Evolutionary conservation across 495 filamentous ascomycete species (phyloP).

Genomic region (Darksidea phi): DNA sequence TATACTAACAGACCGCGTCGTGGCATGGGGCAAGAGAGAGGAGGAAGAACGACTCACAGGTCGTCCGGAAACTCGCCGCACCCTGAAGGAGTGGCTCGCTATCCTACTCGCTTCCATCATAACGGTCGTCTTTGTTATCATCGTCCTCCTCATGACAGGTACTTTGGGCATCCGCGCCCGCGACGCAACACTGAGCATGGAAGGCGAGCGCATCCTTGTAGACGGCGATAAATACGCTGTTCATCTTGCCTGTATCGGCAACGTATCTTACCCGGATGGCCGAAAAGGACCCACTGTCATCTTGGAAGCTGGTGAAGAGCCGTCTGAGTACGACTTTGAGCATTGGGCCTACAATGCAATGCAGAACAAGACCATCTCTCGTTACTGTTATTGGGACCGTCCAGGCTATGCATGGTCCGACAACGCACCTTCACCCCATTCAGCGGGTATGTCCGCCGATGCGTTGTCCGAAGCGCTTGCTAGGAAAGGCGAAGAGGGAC

Average conservation of each 20-base stretch:
- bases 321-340: constrained; percentile 73
- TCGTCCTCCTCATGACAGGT: constrained; percentile 68
- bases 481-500: constrained; percentile 75
- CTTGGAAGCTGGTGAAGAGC: constrained; percentile 74
- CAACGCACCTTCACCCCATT: constrained; percentile 88
- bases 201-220: constrained; percentile 73
- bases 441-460: constrained; percentile 84
- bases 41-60: constrained; percentile 93
- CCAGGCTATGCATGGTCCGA: constrained; percentile 90
- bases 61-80: constrained; percentile 79
- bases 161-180: constrained; percentile 74
- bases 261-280: constrained; percentile 51
- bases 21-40: constrained; percentile 84
- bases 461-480: constrained; percentile 81
- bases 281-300: constrained; percentile 67
- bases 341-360: constrained; percentile 66
- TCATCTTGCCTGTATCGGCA: constrained; percentile 80
- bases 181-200: constrained; percentile 67
- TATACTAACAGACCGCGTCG: constrained; percentile 63
- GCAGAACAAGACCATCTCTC: constrained; percentile 69
- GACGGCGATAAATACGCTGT: constrained; percentile 79
- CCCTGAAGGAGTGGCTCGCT: constrained; percentile 76
- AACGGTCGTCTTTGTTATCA: constrained; percentile 62
- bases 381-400: constrained; percentile 95
- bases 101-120: constrained; percentile 74